Conservation (phyloP, 495 filamentous ascomycete genomes). For the Parathielavia hyrcaniae region DNA sequence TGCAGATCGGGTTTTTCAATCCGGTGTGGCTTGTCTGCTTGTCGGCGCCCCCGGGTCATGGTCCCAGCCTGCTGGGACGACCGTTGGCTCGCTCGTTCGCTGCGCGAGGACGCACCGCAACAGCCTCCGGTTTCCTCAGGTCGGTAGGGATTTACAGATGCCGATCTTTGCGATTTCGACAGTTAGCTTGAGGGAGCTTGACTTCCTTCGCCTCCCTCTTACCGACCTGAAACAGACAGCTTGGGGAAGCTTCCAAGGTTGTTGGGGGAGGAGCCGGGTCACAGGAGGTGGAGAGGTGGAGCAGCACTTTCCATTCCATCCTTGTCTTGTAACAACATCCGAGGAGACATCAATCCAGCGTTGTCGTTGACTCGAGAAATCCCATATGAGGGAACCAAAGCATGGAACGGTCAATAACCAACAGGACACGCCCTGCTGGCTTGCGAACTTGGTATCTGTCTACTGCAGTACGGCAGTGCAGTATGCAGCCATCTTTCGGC, state of each 20-base stretch:
- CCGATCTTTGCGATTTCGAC: constrained; percentile 6
- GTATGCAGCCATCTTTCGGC: background rate
- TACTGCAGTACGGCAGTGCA: too few species aligned
- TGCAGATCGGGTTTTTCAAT: constrained; percentile 12
- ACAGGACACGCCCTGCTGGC: constrained; percentile 1
- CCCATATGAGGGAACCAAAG: background rate
- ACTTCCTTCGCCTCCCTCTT: too few species aligned
- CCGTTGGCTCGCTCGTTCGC: constrained; percentile 3
- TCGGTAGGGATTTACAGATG: background rate
- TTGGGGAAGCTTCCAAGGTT: too few species aligned
- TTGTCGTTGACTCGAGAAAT: background rate
- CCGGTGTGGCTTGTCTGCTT: background rate
- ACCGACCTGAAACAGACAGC: background rate
- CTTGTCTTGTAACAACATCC: too few species aligned
- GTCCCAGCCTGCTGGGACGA: constrained; percentile 11
- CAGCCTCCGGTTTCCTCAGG: background rate
- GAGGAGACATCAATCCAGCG: background rate
- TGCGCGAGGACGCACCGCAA: background rate
- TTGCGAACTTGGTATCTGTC: background rate
- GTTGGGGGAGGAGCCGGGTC: too few species aligned
- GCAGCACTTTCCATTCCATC: too few species aligned
- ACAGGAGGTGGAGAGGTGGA: background rate
- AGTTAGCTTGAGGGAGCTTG: background rate
- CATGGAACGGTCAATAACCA: background rate
- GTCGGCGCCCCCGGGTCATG: constrained; percentile 14